Conservation (phyloP, 2,329 filamentous ascomycete genomes). For the Fusarium austroafricanum region DNA sequence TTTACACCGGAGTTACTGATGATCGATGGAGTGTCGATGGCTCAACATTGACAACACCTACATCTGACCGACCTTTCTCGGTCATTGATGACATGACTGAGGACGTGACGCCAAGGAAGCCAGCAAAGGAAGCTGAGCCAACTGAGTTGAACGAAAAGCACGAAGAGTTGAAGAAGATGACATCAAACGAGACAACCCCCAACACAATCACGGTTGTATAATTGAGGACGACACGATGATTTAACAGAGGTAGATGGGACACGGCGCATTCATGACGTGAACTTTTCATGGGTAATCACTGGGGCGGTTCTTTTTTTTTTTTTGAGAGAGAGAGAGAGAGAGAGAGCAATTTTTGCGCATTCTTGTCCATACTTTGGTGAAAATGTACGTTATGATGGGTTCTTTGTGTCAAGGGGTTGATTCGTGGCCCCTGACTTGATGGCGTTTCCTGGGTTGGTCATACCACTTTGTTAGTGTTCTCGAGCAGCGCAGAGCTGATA, state of each 20-base stretch:
- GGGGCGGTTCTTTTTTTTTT: constrained; percentile 30
- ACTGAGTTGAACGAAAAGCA: constrained; percentile 42
- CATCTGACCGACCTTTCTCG: constrained; percentile 52
- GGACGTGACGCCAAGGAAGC: constrained; percentile 50
- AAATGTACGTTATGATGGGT: constrained; percentile 43
- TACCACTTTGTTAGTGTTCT: constrained; percentile 36
- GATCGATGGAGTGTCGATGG: constrained; percentile 54
- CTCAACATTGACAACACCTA: constrained; percentile 54
- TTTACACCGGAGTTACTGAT: constrained; percentile 54
- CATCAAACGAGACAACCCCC: constrained; percentile 42
- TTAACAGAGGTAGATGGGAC: constrained; percentile 38
- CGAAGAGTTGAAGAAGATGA: constrained; percentile 38
- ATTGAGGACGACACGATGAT: constrained; percentile 37
- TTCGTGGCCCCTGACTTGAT: constrained; percentile 4
- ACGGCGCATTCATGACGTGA: constrained; percentile 35
- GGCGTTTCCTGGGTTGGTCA: constrained; percentile 43
- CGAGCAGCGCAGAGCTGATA: constrained; percentile 41
- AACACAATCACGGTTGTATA: constrained; percentile 46
- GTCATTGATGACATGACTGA: constrained; percentile 47
- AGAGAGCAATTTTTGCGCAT: constrained; percentile 38
- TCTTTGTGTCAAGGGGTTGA: constrained; percentile 25
- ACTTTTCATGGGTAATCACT: constrained; percentile 37
- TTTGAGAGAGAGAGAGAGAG: too few species aligned
- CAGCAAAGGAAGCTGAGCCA: constrained; percentile 39
- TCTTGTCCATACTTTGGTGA: constrained; percentile 46